Evolutionary conservation across 257 asterid species (phyloP), one percentile per base, ranked within the genome.

Genomic region (Scutellaria galericulata): DNA sequence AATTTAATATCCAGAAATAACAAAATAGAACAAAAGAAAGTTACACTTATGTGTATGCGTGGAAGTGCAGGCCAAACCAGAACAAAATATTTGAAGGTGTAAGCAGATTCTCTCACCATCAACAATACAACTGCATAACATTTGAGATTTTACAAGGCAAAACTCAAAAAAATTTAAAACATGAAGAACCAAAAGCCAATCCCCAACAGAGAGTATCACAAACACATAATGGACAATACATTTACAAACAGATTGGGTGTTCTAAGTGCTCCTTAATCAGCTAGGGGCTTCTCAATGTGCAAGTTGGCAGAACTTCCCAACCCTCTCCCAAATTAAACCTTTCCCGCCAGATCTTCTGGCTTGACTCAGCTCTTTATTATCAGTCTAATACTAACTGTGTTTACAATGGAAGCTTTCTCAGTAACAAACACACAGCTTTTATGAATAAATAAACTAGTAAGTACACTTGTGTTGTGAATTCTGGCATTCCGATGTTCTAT

Each of bases 341-440:
- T 66, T 44, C 46, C 39, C 51, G 14, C 52, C 46, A 51, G 64
- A 72, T 46, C 62, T 11, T 31, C 41, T n/a, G 45, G 64, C 70
- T 56, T 40, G 24, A 58, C 44, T 68, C 35, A 53, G 72, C 72
- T 61, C 64, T 42, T 48, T 62, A 31, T 10, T 7, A 47, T 48
- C 57, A 77, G 40, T 39, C 66, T 13, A 71, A 37, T 2, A 58
- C 35, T 58, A 48, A 64, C 31, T 61, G 31, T n/a, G 58, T 51
- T 65, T 5, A 8, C 55, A 64, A 22, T 39, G 58, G 14, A 52
- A 37, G 12, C 50, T 66, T 66, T 13, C 52, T 15, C 44, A 31
- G 51, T 65, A 77, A 50, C 41, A 11, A 70, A 8, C 53, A 27
- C 41, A 20, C 40, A 18, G 10, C 68, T n/a, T 40, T 50, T 68